Base-by-base conservation (phyloP, 2,329 filamentous ascomycete genomes). In the Lasiodiplodia gonubiensis region DNA sequence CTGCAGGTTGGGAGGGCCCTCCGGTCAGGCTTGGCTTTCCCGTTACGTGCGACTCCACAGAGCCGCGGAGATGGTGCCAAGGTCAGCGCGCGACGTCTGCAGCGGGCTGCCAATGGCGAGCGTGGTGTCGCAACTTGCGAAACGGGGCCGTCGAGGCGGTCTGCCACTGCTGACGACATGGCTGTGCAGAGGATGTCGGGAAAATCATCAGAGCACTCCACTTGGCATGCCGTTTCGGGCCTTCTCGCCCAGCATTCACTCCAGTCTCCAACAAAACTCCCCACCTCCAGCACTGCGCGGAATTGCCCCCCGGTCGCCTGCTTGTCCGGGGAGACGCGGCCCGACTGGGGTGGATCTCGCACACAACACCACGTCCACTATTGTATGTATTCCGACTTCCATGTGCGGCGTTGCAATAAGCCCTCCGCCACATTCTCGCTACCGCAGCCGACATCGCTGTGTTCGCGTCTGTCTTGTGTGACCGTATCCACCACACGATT, bases 131-230 rank as follows among this genome's bases (percentile, higher is more conserved):
- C 59, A n/a, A 25, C 30, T 51, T 51, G 39, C 46, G 46, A 60
- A 63, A 63, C 59, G 49, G 61, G 61, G 49, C 61, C 16, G 12
- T 18, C 61, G 61, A 64, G 61, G 61, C 48, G 61, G 61, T 63
- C 61, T 64, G 61, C 25, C 49, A 42, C n/a, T 49, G 61, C 61
- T 64, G 61, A 64, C 61, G 61, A 64, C 61, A 64, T 54, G 48
- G 46, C 37, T 42, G n/a, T 33, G n/a, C 16, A 39, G 21, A 14
- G 48, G 30, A 23, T 30, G 30, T 64, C 60, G 60, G 60, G 60
- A 64, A 64, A 64, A 64, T 64, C 49, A 64, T 64, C 46, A 46
- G 16, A 39, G 49, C 14, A 7, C 61, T 64, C 61, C 61, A 64
- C 61, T 54, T 54, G 5, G 49, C 48, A 35, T 48, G 12, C 33